Base-by-base conservation (phyloP, 2,329 filamentous ascomycete species). In the Emergomyces orientalis region DNA sequence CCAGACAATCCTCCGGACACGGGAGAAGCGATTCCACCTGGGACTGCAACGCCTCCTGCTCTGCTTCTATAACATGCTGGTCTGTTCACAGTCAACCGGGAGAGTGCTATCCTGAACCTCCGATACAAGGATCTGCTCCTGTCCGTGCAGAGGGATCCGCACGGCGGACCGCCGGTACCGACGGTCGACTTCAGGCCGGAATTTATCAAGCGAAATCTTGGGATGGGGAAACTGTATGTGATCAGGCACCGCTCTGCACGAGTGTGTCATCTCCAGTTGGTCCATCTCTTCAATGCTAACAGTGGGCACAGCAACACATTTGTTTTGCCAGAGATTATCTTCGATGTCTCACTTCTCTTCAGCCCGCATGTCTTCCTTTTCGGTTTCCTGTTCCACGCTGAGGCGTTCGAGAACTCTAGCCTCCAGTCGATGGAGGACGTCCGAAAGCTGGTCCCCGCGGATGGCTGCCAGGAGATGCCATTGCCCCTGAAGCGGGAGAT, bases 291-390 rank as follows among this genome's bases (percentile, higher is more conserved):
- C 61, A 61, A 62, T 52, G 47, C 57, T 66, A 32, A 41, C 37
- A 49, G 27, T 51, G 27, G 17, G n/a, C 14, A 52, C 39, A 73
- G 71, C 37, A 74, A 74, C 62, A 72, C 62, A 11, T 76, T 77
- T 56, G 64, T 65, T 3, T 64, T 78, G 39, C 72, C 70, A 5
- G 67, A 77, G 64, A 73, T 73, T 55, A 71, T 79, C 43, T 76
- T 72, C 69, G 63, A 75, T 65, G 69, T 63, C 1, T 75, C 68
- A 8, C 67, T 78, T n/a, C 65, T 75, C 14, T 70, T 78, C 22
- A 77, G 71, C 65, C 70, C 67, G 5, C 66, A 78, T 65, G 60
- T 74, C 22, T 72, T 71, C 59, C 68, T 77, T 51, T 63, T 75
- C 9, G 67, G 71, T 25, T 70, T 72, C 52, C 64, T 71, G 37